Percentiles rank a stretch among this genome's conserved stretches.
Conservation (phyloP, 225 moss, liverwort and hornwort species). For the Thuidium tamariscinum region DNA sequence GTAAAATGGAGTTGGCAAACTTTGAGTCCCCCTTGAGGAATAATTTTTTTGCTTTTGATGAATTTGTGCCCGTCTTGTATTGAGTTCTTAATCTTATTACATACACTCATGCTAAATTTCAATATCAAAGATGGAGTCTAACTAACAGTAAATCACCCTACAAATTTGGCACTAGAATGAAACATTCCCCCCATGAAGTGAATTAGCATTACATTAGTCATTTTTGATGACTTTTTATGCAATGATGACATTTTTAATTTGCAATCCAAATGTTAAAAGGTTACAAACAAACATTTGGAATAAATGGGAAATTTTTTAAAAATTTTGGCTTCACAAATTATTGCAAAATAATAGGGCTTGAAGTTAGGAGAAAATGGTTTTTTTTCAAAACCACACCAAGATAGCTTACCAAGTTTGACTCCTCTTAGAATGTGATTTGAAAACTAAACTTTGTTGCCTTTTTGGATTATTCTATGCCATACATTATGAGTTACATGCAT, state of each 20-base stretch:
- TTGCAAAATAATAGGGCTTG: background rate
- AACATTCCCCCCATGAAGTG: no score
- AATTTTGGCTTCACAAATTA: background rate
- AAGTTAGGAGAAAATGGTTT: background rate
- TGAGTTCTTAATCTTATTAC: background rate
- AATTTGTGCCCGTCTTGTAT: rapidly evolving
- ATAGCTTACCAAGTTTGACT: background rate
- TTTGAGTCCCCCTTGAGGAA: rapidly evolving
- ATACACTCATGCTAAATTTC: rapidly evolving
- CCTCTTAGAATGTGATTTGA: background rate
- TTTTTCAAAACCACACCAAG: rapidly evolving
- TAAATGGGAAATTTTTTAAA: background rate
- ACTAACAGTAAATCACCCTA: background rate
- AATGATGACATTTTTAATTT: background rate
- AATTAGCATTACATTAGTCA: rapidly evolving
- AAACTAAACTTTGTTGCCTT: background rate
- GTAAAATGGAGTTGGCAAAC: rapidly evolving
- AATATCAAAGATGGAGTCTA: background rate
- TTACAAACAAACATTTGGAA: no score
- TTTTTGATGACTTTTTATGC: background rate
- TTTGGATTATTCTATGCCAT: background rate
- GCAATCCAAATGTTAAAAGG: rapidly evolving
- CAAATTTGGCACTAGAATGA: background rate
- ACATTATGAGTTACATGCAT: background rate
- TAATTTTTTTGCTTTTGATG: background rate